These are phyloP conservation scores for Amyloporia xantha DNA, from an alignment of 768 basidiomycete genomes.

Conservation along the genomic window DNA sequence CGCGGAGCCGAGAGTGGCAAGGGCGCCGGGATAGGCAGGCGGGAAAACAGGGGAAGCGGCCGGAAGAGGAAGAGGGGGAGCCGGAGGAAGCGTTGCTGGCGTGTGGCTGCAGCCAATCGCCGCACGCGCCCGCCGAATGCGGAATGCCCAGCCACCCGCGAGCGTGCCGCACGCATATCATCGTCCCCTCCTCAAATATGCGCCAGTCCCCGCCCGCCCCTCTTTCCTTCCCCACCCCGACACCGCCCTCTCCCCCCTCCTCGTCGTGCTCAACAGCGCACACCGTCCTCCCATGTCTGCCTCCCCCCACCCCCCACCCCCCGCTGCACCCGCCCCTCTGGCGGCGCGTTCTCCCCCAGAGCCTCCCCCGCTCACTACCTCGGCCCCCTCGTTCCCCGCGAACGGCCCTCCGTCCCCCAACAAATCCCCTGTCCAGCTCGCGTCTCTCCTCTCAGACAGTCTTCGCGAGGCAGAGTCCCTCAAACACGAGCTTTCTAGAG, in stretches of 20 bases:
- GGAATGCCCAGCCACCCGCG: slow-evolving; percentile 7
- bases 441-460: slow-evolving; percentile 46
- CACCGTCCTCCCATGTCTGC: slow-evolving; percentile 22
- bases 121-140: slow-evolving; percentile 10
- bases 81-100: slow-evolving; percentile 1
- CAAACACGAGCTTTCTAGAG: slow-evolving; percentile 37
- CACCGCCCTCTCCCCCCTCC: slow-evolving; percentile 7
- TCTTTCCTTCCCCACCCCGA: slow-evolving; percentile 3
- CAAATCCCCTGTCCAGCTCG: slow-evolving; percentile 46
- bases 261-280: neutral
- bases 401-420: slow-evolving; percentile 9
- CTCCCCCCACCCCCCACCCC: neutral
- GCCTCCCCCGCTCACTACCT: neutral
- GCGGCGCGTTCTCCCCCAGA: slow-evolving; percentile 19
- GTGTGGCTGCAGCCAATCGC: neutral
- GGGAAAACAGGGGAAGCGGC: slow-evolving; percentile 5
- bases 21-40: neutral
- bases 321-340: neutral
- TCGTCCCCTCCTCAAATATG: slow-evolving; percentile 9
- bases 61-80: slow-evolving; percentile 6
- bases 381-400: slow-evolving; percentile 2
- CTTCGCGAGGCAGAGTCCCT: slow-evolving; percentile 48
- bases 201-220: slow-evolving; percentile 4
- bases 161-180: slow-evolving; percentile 15
- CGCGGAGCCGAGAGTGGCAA: neutral